Evolutionary conservation across 192 early-diverging fungal genomes (phyloP), one percentile per base, ranked within the genome.

Genomic region (Bifiguratus adelaidae): DNA sequence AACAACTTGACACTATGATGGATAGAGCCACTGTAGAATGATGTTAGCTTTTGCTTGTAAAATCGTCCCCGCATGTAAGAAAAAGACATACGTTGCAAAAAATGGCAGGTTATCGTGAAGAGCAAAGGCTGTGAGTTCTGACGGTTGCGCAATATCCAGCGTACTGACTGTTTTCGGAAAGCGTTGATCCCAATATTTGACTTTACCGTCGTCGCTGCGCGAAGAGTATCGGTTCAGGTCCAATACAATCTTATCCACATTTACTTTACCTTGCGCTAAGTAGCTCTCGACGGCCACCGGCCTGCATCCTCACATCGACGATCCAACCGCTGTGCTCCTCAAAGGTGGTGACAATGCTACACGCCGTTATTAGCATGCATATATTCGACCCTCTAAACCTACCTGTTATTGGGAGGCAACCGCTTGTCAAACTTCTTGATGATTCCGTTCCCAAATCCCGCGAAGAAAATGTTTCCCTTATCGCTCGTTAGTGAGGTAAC

Each of bases 401-500:
- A 81, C 70, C 77, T 76, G 44, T 79, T 64, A 23, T 63, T 52
- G 6, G 70, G 50, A 1, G 63, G 60, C 23, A 77, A 37, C 36
- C 85, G 51, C 28, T 74, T 62, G 56, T 91, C 86, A 64, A 80
- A 89, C 15, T 85, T 55, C 37, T 77, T 63, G n/a, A 89, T 60
- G 2, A 61, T 48, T 3, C 86, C 86, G 63, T 91, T 84, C 5
- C 65, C 78, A 67, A 77, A 87, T 15, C 86, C 86, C 30, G 73
- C 81, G 9, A 88, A 58, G 30, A 91, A 57, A 30, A 83, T 53
- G 44, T 78, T 74, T 5, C 83, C 82, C 46, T 67, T 65, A 41
- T 87, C 83, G 34, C 78, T 77, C 6, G 74, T 81, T 29, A 87
- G 58, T 33, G 69, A 70, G 0, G 81, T 86, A 8, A 86, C 73